Conservation (phyloP, 1,284 basidiomycete species). For the Singerocomus inundabilis region DNA sequence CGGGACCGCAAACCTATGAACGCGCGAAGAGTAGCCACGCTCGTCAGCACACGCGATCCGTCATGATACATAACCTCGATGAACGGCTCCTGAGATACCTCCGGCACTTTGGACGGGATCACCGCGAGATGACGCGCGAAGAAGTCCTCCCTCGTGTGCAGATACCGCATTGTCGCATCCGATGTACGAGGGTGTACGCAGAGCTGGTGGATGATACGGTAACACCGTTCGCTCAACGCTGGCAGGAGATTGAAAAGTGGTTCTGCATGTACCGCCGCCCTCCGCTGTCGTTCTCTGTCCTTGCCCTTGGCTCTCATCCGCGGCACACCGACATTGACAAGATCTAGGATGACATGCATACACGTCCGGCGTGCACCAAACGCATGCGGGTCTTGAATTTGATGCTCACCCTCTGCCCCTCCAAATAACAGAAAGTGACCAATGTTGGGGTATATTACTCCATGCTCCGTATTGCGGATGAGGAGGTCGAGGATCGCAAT, state of each 20-base stretch:
- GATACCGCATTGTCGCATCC: conserved; percentile 80
- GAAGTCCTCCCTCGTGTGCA: conserved; percentile 88
- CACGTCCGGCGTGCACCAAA: conserved; percentile 69
- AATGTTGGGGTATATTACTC: conserved; percentile 76
- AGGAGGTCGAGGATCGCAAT: conserved; percentile 85
- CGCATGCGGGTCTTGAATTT: conserved; percentile 75
- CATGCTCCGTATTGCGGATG: conserved; percentile 71
- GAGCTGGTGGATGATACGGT: conserved; percentile 82
- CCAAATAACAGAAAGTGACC: conserved; percentile 90
- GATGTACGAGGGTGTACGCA: conserved; percentile 86
- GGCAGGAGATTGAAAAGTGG: conserved; percentile 73
- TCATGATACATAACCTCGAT: conserved; percentile 76
- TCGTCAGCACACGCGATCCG: conserved; percentile 71
- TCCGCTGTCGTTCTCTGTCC: conserved; percentile 40
- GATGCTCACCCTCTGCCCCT: conserved; percentile 47
- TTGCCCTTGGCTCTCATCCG: conserved; percentile 48
- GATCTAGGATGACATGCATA: conserved; percentile 79
- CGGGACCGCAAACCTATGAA: conserved; percentile 84
- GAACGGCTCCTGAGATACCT: conserved; percentile 46
- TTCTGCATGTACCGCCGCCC: conserved; percentile 31
- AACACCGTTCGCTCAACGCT: conserved; percentile 83
- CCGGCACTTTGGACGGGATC: conserved; percentile 63
- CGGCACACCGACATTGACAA: conserved; percentile 71
- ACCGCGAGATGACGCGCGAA: conserved; percentile 80
- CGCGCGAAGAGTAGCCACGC: conserved; percentile 69